phyloP scores from a whole-genome alignment of 495 filamentous ascomycete genomes.

The Neurospora africana region DNA sequence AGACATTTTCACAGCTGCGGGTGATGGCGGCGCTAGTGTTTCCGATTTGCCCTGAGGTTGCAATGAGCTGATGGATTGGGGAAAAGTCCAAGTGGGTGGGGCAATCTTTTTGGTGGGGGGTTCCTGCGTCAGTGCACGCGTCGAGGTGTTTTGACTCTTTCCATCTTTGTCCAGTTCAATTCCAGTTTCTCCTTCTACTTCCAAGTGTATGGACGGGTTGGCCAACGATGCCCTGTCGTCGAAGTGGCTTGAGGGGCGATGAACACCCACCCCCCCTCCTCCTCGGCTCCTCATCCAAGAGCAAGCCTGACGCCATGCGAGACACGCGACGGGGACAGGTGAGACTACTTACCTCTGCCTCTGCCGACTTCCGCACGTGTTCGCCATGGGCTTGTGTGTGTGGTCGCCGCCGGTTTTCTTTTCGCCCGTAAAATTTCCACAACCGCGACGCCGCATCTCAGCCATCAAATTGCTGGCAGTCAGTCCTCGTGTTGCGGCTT shows the following conservation, averaged over 20 bases:
- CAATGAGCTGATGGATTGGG: not conserved
- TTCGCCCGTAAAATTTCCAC: not conserved
- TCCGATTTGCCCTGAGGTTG: slow-evolving; percentile 13
- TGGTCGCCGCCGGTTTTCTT: not conserved
- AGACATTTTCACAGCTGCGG: not conserved
- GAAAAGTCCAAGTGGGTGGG: not conserved
- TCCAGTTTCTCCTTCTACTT: not conserved
- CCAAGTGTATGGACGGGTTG: not conserved
- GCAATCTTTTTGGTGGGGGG: not conserved
- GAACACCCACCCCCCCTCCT: not conserved
- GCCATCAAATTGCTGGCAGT: not conserved
- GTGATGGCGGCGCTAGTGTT: slow-evolving; percentile 19
- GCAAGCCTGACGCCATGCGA: not conserved
- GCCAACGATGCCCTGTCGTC: not conserved
- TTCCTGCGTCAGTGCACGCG: not conserved
- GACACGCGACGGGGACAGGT: not conserved
- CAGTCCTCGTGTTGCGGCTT: not conserved
- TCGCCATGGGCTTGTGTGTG: not conserved
- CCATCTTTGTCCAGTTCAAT: not conserved
- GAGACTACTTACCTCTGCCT: not conserved
- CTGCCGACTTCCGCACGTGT: not conserved
- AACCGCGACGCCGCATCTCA: not conserved
- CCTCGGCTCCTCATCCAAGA: not conserved
- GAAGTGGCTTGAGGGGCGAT: not conserved
- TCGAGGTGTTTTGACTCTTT: not conserved